These are phyloP conservation scores for Myxozyma melibiosi DNA, from an alignment of 805 yeast species.

Conservation along the genomic window DNA sequence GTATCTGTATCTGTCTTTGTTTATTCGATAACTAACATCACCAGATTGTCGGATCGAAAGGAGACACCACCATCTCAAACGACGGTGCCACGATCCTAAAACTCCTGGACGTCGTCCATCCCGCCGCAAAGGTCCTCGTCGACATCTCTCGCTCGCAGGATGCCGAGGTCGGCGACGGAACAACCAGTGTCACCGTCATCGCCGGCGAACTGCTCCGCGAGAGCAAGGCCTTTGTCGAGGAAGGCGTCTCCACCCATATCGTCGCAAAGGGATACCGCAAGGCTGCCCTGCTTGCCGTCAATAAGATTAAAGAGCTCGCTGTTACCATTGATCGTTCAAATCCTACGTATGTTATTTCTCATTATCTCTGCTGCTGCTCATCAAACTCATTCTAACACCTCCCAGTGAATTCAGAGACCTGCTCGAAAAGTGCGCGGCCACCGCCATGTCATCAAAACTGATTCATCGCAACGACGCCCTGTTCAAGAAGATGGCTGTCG, in stretches of 20 bases:
- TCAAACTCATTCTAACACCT: background rate
- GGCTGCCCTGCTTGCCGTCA: conserved; percentile 77
- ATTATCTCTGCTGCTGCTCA: background rate
- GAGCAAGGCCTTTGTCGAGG: conserved; percentile 87
- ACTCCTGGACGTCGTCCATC: conserved; percentile 92
- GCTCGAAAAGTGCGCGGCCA: conserved; percentile 88
- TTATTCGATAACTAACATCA: background rate
- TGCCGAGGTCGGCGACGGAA: conserved; percentile 98
- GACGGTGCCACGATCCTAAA: conserved; percentile 97
- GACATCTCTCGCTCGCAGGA: conserved; percentile 96
- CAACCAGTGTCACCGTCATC: conserved; percentile 91
- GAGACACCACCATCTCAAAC: conserved; percentile 91
- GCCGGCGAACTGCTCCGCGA: conserved; percentile 91
- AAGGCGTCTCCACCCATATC: conserved; percentile 89
- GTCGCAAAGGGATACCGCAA: conserved; percentile 84
- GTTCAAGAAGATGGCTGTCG: conserved; percentile 95
- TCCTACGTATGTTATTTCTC: conserved; percentile 40
- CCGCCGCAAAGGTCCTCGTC: conserved; percentile 95
- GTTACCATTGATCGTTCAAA: conserved; percentile 62
- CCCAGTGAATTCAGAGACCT: conserved; percentile 63
- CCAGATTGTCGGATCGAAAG: conserved; percentile 71
- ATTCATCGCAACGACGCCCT: conserved; percentile 84
- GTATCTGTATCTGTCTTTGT: background rate
- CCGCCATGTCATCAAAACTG: conserved; percentile 96
- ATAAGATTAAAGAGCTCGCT: conserved; percentile 70